Evolutionary conservation across 441 rosid genomes (phyloP).

Genomic region (Oxalis stricta): DNA sequence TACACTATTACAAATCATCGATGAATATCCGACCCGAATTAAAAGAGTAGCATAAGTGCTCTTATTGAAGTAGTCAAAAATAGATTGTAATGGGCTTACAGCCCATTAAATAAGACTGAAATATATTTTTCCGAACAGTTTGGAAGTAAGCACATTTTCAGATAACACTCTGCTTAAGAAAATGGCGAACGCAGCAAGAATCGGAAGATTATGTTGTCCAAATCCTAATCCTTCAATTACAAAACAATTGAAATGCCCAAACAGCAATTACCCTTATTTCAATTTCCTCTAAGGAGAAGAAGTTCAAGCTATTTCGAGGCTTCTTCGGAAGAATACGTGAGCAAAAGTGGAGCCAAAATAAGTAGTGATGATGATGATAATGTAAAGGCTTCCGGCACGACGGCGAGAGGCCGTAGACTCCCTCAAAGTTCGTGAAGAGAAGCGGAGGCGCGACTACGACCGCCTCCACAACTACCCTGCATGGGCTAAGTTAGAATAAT

Average conservation of each 20-base stretch:
- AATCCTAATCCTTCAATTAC: not conserved
- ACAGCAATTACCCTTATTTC: not conserved
- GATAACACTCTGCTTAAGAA: no score
- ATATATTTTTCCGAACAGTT: no score
- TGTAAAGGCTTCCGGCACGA: slow-evolving; percentile 55
- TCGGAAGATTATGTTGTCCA: not conserved
- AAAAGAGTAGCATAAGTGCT: no score
- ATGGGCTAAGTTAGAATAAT: slow-evolving; percentile 86
- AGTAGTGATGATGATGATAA: not conserved
- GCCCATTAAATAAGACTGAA: no score
- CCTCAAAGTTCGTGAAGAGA: slow-evolving; percentile 74
- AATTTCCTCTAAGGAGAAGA: not conserved
- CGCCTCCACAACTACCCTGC: slow-evolving; percentile 67
- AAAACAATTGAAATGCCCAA: not conserved
- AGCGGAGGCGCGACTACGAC: slow-evolving; percentile 67
- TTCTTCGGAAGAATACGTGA: no score
- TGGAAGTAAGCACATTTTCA: no score
- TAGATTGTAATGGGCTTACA: no score
- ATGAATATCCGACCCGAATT: no score
- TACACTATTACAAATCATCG: no score
- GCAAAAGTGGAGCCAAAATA: no score
- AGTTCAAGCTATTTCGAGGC: slow-evolving; percentile 1
- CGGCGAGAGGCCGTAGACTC: slow-evolving; percentile 76
- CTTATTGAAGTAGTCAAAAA: no score
- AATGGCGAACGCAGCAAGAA: not conserved